Evolutionary conservation across 139 green algal genomes (phyloP).

Genomic region (Asterochloris sp.): DNA sequence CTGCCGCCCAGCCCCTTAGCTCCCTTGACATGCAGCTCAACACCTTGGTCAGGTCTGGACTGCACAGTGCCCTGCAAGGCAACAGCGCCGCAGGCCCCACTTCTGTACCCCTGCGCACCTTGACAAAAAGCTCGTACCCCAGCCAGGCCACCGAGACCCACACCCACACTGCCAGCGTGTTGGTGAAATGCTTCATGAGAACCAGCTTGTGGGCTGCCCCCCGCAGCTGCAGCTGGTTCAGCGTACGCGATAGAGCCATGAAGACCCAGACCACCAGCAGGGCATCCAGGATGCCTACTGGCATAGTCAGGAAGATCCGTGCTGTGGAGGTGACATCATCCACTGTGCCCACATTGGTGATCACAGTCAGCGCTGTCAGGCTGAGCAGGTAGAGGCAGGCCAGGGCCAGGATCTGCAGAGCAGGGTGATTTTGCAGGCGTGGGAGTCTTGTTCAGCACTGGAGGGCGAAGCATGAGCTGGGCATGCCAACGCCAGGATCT

Average conservation of each 20-base stretch:
- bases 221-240: slow-evolving; percentile 44
- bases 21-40: neutral
- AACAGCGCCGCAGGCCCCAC: neutral
- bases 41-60: neutral
- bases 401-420: slow-evolving; percentile 46
- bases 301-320: slow-evolving; percentile 54
- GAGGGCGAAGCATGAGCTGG: too few species aligned
- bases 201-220: slow-evolving; percentile 45
- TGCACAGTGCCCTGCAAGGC: neutral
- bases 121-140: slow-evolving; percentile 67
- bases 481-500: too few species aligned
- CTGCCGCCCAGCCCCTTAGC: too few species aligned
- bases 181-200: slow-evolving; percentile 65
- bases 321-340: slow-evolving; percentile 50
- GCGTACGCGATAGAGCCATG: slow-evolving; percentile 53
- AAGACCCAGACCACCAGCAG: slow-evolving; percentile 78
- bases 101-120: slow-evolving; percentile 4
- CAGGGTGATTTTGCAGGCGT: too few species aligned
- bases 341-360: slow-evolving; percentile 62
- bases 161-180: slow-evolving; percentile 54
- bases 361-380: slow-evolving; percentile 39
- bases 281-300: slow-evolving; percentile 60
- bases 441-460: too few species aligned
- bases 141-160: slow-evolving; percentile 57
- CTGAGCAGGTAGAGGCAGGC: slow-evolving; percentile 43